These are phyloP conservation scores for Rhodotorula sp. DNA, from an alignment of 1,284 basidiomycete species.

Conservation along the genomic window DNA sequence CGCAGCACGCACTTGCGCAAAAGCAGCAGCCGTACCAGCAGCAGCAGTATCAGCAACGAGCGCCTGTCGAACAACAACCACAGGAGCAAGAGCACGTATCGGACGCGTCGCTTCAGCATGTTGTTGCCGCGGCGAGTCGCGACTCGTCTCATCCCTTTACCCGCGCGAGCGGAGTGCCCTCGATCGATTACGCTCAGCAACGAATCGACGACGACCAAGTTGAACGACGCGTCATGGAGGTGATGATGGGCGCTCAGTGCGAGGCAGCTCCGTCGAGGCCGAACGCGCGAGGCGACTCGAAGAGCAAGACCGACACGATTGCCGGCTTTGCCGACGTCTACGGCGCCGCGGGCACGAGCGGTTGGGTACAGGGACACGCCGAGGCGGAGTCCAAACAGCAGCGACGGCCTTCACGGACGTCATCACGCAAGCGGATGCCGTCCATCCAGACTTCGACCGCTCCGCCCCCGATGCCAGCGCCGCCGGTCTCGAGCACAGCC, in stretches of 20 bases:
- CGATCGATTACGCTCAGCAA: not conserved
- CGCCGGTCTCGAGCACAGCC: too few species aligned
- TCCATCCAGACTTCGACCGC: not conserved
- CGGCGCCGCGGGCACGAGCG: constrained; percentile 11
- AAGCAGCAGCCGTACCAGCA: too few species aligned
- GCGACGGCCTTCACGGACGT: not conserved
- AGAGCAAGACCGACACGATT: constrained; percentile 34
- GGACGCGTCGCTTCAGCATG: constrained; percentile 11
- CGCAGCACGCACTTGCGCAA: too few species aligned
- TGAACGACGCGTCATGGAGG: constrained; percentile 19
- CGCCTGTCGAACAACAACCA: not conserved
- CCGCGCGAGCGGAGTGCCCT: constrained; percentile 15
- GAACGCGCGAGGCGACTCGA: too few species aligned
- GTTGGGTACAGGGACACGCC: not conserved
- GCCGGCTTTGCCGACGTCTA: constrained; percentile 28
- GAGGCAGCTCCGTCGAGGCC: not conserved
- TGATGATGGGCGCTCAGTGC: constrained; percentile 16
- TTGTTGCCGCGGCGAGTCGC: not conserved
- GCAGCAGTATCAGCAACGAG: too few species aligned
- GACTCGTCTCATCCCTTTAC: not conserved
- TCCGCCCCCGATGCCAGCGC: constrained; percentile 13
- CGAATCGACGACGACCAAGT: constrained; percentile 9
- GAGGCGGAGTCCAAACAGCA: not conserved
- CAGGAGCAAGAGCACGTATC: not conserved
- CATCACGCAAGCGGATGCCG: not conserved